Conservation (phyloP, 345 rosid species). For the Eucalyptus tenuipes region DNA sequence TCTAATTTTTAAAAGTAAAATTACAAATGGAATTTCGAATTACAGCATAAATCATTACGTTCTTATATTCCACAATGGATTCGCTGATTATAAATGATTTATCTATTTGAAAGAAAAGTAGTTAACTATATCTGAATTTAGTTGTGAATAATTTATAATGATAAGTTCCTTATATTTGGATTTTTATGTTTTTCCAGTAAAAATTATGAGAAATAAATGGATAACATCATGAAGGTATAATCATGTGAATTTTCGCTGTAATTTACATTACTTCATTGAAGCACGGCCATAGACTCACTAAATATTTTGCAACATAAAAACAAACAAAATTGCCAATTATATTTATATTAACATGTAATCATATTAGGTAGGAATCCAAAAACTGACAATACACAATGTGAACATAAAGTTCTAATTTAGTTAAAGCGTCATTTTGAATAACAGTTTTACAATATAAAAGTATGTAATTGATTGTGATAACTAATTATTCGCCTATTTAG, state of each 20-base stretch:
- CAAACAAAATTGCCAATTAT: not conserved
- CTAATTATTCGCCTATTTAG: accelerated
- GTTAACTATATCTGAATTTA: not conserved
- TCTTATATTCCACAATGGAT: not conserved
- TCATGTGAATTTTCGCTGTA: not conserved
- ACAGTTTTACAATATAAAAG: no score
- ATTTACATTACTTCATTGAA: not conserved
- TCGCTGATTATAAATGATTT: not conserved
- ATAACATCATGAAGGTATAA: not conserved
- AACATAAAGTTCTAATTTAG: not conserved
- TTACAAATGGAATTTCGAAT: not conserved
- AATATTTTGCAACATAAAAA: not conserved
- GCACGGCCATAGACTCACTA: not conserved
- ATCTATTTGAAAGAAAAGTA: no score
- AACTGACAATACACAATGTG: not conserved
- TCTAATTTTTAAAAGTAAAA: not conserved
- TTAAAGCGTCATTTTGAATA: not conserved
- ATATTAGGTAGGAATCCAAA: not conserved
- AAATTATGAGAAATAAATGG: not conserved
- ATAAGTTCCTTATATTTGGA: not conserved
- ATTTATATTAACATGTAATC: not conserved
- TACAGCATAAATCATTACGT: not conserved
- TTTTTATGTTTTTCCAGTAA: not conserved
- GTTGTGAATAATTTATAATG: not conserved
- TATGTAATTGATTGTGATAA: not conserved